phyloP scores from a whole-genome alignment of 1,284 basidiomycete genomes.

The Sutorius eximius region DNA sequence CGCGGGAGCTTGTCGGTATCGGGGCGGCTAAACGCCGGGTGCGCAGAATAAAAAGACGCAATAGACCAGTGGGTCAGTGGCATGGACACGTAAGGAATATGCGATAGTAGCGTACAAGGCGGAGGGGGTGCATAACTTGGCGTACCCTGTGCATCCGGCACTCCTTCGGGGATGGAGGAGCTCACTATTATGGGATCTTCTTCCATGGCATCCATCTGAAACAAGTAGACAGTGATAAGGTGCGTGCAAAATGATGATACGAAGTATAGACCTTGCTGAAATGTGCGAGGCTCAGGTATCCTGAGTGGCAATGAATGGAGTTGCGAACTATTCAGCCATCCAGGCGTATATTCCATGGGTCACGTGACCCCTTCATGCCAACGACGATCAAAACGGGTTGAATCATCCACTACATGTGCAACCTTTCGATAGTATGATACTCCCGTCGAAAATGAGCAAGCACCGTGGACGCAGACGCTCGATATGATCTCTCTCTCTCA shows the following conservation, averaged over 20 bases:
- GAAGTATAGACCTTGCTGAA: constrained; percentile 6
- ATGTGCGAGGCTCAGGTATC: constrained; percentile 20
- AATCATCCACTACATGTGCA: not conserved
- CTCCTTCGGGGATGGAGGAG: constrained; percentile 23
- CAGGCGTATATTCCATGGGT: constrained; percentile 3
- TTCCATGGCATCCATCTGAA: constrained; percentile 37
- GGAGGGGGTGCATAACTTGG: constrained; percentile 17
- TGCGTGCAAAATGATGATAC: not conserved
- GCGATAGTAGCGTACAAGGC: constrained; percentile 19
- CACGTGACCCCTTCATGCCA: constrained; percentile 20
- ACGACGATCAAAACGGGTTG: too few relatives aligned
- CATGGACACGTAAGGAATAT: not conserved
- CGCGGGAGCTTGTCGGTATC: constrained; percentile 38
- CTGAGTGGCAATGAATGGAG: constrained; percentile 23
- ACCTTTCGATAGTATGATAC: not conserved
- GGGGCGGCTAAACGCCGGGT: constrained; percentile 24
- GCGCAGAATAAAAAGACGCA: constrained; percentile 1
- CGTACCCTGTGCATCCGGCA: constrained; percentile 19
- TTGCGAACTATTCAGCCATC: constrained; percentile 1
- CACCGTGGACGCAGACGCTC: not conserved
- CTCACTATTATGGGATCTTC: constrained; percentile 31
- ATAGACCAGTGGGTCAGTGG: constrained; percentile 14
- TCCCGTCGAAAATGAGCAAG: not conserved
- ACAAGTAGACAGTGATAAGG: not conserved
- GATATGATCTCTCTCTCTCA: constrained; percentile 30